phyloP scores from a whole-genome alignment of 1,284 basidiomycete species.

The Marasmius oreades region DNA sequence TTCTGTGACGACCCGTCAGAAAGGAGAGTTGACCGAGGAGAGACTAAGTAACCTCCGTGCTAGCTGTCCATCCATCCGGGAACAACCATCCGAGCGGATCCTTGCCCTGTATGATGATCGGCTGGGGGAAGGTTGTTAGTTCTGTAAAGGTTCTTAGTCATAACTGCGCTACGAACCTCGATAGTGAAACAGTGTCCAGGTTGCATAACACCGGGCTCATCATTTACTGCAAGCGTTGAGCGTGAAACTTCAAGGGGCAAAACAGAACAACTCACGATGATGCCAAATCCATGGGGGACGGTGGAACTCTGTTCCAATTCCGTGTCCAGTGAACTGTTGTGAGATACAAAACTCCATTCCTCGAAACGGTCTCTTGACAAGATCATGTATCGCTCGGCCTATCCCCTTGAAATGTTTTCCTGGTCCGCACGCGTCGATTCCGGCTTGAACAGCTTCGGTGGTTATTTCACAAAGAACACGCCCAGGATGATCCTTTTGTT shows the following conservation, averaged over 20 bases:
- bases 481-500: conserved; percentile 60
- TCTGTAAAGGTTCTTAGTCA: neutral
- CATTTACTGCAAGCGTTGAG: conserved; percentile 61
- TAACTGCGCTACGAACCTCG: conserved; percentile 45
- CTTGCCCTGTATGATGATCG: conserved; percentile 71
- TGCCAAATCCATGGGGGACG: conserved; percentile 84
- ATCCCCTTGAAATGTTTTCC: conserved; percentile 72
- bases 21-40: neutral
- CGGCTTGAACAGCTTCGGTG: conserved; percentile 65
- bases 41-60: conserved; percentile 58
- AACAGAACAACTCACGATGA: conserved; percentile 27
- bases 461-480: conserved; percentile 60
- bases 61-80: conserved; percentile 87
- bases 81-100: conserved; percentile 70
- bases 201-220: conserved; percentile 74
- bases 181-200: conserved; percentile 89
- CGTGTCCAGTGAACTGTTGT: conserved; percentile 78
- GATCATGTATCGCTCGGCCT: conserved; percentile 69
- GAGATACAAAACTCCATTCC: conserved; percentile 54
- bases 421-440: conserved; percentile 76
- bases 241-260: too few relatives aligned
- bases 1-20: conserved; percentile 32
- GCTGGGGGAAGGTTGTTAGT: conserved; percentile 38
- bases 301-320: conserved; percentile 85
- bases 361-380: conserved; percentile 29